A percentile compares a stretch with the other conserved stretches of the same genome.
phyloP scores from a whole-genome alignment of 1,284 basidiomycete species.

The Flammula alnicola region DNA sequence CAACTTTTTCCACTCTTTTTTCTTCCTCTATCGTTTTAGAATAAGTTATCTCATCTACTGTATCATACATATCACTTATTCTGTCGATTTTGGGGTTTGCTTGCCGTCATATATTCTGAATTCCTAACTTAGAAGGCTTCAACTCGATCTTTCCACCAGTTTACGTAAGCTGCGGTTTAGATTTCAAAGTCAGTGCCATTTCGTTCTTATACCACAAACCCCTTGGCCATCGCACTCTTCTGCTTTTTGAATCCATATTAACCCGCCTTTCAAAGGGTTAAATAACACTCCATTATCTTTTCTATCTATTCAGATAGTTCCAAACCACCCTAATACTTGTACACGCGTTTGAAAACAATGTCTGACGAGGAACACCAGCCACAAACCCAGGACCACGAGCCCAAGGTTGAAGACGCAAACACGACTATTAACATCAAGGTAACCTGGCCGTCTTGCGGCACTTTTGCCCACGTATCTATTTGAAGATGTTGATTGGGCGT shows the following conservation, averaged over 20 bases:
- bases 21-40: too few species aligned
- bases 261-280: background rate
- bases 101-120: too few species aligned
- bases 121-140: too few species aligned
- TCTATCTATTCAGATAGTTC: conserved; percentile 1
- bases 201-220: conserved; percentile 11
- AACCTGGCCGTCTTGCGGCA: background rate
- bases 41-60: too few species aligned
- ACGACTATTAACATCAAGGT: conserved; percentile 88
- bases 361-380: conserved; percentile 62
- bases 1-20: too few species aligned
- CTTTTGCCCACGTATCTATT: background rate
- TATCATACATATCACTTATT: too few species aligned
- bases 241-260: background rate
- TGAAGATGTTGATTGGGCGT: conserved; percentile 8
- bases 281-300: background rate
- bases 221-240: conserved; percentile 5
- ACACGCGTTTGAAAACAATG: conserved; percentile 45
- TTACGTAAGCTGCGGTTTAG: conserved; percentile 20
- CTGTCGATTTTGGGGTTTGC: too few species aligned
- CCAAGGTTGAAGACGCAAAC: conserved; percentile 68
- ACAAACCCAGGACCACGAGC: conserved; percentile 42
- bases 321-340: background rate
- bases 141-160: conserved; percentile 3
- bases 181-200: conserved; percentile 20